Conservation (phyloP, 2,329 filamentous ascomycete species). For the Talaromyces rugulosus region DNA sequence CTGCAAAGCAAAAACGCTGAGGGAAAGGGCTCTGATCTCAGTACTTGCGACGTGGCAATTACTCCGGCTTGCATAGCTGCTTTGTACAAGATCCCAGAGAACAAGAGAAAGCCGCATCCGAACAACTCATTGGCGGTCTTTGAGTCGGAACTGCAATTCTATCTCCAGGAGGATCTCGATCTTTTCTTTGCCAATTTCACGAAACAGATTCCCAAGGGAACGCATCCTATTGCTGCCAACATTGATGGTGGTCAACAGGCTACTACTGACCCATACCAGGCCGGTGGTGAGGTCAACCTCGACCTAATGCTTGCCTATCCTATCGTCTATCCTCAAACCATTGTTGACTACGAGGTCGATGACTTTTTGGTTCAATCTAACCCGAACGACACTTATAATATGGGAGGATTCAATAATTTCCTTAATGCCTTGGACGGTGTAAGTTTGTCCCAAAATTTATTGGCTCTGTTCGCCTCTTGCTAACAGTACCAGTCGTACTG, state of each 20-base stretch:
- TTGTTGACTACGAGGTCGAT: constrained; percentile 50
- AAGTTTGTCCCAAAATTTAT: constrained; percentile 6
- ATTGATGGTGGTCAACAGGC: constrained; percentile 45
- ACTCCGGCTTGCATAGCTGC: constrained; percentile 54
- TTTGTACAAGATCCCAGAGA: constrained; percentile 43
- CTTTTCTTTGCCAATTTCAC: constrained; percentile 45
- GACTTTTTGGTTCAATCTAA: constrained; percentile 29
- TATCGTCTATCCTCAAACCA: constrained; percentile 50
- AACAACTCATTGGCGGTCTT: constrained; percentile 53
- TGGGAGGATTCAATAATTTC: constrained; percentile 40
- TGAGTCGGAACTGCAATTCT: constrained; percentile 50
- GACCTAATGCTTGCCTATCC: constrained; percentile 55
- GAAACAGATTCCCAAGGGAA: constrained; percentile 40
- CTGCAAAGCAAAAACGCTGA: neutral
- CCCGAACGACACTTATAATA: constrained; percentile 27
- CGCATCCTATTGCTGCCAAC: constrained; percentile 41
- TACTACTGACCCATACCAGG: constrained; percentile 23
- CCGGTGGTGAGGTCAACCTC: constrained; percentile 47
- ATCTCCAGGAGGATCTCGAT: constrained; percentile 48
- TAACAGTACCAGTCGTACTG: constrained; percentile 44
- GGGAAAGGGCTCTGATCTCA: constrained; percentile 6
- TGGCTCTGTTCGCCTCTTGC: neutral
- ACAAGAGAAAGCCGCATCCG: constrained; percentile 30
- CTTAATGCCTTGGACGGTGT: constrained; percentile 50
- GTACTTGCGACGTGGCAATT: constrained; percentile 51